These are phyloP conservation scores for Daldinia eschscholtzii DNA, from an alignment of 2,329 filamentous ascomycete genomes.

Conservation along the genomic window DNA sequence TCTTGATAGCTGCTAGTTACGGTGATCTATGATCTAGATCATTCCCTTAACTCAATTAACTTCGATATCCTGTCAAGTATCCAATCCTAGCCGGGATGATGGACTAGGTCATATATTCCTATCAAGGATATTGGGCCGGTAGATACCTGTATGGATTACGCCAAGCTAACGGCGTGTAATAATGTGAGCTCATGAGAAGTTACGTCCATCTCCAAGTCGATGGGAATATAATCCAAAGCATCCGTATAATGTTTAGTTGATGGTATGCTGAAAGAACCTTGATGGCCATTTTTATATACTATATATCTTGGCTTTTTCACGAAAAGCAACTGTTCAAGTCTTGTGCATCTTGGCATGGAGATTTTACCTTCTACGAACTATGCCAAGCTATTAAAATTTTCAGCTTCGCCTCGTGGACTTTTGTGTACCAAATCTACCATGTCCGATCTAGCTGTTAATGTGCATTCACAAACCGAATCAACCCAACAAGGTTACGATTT, in stretches of 20 bases:
- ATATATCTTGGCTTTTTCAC: slow-evolving; percentile 32
- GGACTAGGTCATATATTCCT: neutral
- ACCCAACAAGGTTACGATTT: slow-evolving; percentile 22
- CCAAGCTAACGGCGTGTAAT: slow-evolving; percentile 14
- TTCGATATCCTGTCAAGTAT: neutral
- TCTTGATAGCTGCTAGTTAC: neutral
- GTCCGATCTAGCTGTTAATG: neutral
- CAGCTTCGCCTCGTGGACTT: neutral
- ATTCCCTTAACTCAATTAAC: neutral
- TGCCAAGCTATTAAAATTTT: slow-evolving; percentile 29
- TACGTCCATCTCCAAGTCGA: neutral
- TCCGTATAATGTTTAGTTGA: neutral
- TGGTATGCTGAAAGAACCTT: slow-evolving; percentile 25
- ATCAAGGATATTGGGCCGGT: slow-evolving; percentile 26
- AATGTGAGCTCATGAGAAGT: slow-evolving; percentile 2
- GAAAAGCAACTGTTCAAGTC: slow-evolving; percentile 12
- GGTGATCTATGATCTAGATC: neutral
- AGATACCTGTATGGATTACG: slow-evolving; percentile 4
- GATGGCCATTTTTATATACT: slow-evolving; percentile 29
- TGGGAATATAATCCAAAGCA: neutral
- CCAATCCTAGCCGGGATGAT: neutral
- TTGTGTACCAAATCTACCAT: neutral
- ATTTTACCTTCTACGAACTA: slow-evolving; percentile 9
- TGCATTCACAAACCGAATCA: neutral
- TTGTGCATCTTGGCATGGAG: slow-evolving; percentile 29